phyloP scores from a whole-genome alignment of 1,139 yeast species.

The Arxiozyma heterogenica region DNA sequence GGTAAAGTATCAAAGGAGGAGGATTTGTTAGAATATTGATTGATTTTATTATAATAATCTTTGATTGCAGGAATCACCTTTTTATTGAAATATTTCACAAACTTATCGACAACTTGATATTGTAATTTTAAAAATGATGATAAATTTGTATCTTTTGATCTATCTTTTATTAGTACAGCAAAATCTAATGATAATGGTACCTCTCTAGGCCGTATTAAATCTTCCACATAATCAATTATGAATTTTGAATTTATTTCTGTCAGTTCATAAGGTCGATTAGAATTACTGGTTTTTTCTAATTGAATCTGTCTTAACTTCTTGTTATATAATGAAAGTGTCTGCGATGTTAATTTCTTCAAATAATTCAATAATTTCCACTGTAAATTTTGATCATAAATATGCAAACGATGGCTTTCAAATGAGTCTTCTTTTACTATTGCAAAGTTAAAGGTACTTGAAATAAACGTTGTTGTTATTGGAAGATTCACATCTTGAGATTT shows the following conservation, averaged over 20 bases:
- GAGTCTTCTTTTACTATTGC: conserved; percentile 12
- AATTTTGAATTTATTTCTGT: conserved; percentile 13
- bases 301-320: conserved; percentile 39
- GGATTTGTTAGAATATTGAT: conserved; percentile 13
- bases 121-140: conserved; percentile 24
- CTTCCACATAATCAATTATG: conserved; percentile 28
- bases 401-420: conserved; percentile 10
- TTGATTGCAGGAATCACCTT: conserved; percentile 19
- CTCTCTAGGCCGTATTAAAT: conserved; percentile 32
- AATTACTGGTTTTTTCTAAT: conserved; percentile 31
- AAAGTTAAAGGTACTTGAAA: conserved; percentile 12
- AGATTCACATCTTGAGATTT: conserved; percentile 18
- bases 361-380: conserved; percentile 23
- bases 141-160: conserved; percentile 21
- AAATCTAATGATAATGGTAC: conserved; percentile 28
- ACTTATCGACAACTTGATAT: conserved; percentile 23
- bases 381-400: conserved; percentile 20
- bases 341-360: conserved; percentile 19
- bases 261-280: conserved; percentile 22
- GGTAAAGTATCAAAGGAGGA: conserved; percentile 21
- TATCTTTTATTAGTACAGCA: conserved; percentile 25
- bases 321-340: conserved; percentile 42
- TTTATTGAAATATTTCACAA: conserved; percentile 15
- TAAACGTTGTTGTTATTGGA: conserved; percentile 9
- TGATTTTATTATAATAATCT: conserved; percentile 18